Conservation (phyloP, 345 rosid genomes). For the Populus pruinosa region DNA sequence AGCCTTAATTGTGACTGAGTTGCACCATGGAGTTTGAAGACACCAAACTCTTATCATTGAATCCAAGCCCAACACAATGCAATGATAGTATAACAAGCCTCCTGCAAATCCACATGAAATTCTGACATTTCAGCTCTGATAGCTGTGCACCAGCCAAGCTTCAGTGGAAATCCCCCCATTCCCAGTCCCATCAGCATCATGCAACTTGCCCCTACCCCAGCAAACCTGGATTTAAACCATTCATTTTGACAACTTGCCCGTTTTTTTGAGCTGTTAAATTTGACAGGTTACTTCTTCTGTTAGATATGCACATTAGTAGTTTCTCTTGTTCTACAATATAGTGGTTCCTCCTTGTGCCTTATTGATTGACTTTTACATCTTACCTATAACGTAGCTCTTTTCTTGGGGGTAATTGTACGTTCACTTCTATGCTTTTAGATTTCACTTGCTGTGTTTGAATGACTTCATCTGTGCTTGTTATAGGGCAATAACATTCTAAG, state of each 20-base stretch:
- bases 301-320: neutral
- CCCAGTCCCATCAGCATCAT: neutral
- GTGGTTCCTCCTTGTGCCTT: neutral
- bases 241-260: neutral
- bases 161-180: neutral
- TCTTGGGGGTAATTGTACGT: neutral
- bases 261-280: neutral
- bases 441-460: conserved; percentile 8
- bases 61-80: neutral
- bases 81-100: neutral
- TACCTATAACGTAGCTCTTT: neutral
- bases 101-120: neutral
- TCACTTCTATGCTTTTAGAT: conserved; percentile 1
- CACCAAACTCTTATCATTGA: neutral
- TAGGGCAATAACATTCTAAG: conserved; percentile 40
- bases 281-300: neutral
- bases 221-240: neutral
- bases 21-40: neutral
- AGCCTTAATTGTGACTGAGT: neutral
- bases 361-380: neutral
- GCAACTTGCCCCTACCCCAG: neutral
- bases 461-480: conserved; percentile 15
- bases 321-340: neutral
- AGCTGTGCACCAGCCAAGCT: neutral
- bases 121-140: neutral